These are phyloP conservation scores for Irpex lacteus DNA, from an alignment of 1,284 basidiomycete genomes.

Conservation along the genomic window DNA sequence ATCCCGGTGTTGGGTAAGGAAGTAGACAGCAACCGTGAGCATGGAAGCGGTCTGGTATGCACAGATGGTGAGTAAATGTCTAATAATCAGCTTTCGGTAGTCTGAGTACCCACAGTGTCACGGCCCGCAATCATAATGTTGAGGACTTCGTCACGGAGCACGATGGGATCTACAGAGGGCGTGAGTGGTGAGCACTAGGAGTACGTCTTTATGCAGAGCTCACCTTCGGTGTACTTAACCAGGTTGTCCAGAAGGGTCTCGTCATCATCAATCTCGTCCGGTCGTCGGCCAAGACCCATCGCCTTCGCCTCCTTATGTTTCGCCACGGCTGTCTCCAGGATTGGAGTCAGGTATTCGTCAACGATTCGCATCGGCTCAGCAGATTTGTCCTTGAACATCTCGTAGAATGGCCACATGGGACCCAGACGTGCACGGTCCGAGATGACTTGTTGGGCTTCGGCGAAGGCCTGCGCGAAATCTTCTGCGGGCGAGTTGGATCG, in stretches of 20 bases:
- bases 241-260: constrained; percentile 39
- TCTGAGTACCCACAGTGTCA: constrained; percentile 34
- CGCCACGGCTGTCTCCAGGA: constrained; percentile 36
- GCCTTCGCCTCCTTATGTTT: constrained; percentile 27
- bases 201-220: background rate
- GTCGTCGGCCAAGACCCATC: constrained; percentile 2
- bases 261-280: constrained; percentile 19
- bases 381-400: constrained; percentile 39
- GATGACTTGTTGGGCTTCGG: constrained; percentile 32
- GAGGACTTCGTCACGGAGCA: constrained; percentile 37
- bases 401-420: constrained; percentile 37
- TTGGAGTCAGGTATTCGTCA: constrained; percentile 38
- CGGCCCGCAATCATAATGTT: constrained; percentile 41
- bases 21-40: constrained; percentile 39
- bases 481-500: constrained; percentile 17
- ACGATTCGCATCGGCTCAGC: constrained; percentile 37
- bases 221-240: constrained; percentile 31
- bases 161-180: constrained; percentile 10
- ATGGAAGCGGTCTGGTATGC: constrained; percentile 31
- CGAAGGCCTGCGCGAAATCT: constrained; percentile 39
- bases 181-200: background rate
- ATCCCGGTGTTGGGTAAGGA: constrained; percentile 37
- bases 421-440: constrained; percentile 32
- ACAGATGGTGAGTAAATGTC: background rate
- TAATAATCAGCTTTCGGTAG: background rate